phyloP scores from a whole-genome alignment of 495 filamentous ascomycete species.

The Endocarpon pusillum region DNA sequence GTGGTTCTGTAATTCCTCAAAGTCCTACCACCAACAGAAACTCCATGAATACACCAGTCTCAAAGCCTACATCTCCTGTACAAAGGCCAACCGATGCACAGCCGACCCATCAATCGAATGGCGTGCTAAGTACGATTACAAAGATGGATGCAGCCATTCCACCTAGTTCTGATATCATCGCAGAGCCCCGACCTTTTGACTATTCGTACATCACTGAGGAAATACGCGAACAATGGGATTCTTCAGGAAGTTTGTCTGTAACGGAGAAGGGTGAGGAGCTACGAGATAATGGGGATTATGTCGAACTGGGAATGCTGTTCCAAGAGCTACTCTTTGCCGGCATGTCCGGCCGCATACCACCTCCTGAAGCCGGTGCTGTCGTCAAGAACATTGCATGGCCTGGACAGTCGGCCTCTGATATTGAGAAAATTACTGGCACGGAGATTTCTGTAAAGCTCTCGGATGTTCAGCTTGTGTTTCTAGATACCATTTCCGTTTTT shows the following conservation, averaged over 20 bases:
- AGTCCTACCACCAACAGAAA: conserved; percentile 12
- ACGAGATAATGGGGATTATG: conserved; percentile 43
- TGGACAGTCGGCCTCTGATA: conserved; percentile 23
- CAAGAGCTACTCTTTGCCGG: conserved; percentile 69
- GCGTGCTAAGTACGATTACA: conserved; percentile 10
- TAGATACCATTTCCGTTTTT: conserved; percentile 64
- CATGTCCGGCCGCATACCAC: conserved; percentile 45
- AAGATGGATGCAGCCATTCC: conserved; percentile 9
- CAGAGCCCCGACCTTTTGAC: conserved; percentile 21
- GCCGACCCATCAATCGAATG: conserved; percentile 23
- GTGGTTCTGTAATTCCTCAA: conserved; percentile 21
- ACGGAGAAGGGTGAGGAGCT: conserved; percentile 32
- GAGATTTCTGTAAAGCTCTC: conserved; percentile 18
- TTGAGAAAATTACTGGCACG: conserved; percentile 12
- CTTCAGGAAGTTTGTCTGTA: conserved; percentile 27
- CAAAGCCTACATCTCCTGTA: too few relatives aligned
- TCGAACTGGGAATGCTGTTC: conserved; percentile 51
- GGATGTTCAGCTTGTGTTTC: conserved; percentile 53
- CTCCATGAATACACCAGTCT: conserved; percentile 18
- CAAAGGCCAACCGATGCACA: conserved; percentile 20
- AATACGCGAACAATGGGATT: conserved; percentile 30
- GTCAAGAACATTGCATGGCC: conserved; percentile 56
- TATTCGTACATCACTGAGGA: conserved; percentile 42
- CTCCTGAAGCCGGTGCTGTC: conserved; percentile 50
- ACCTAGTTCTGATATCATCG: conserved; percentile 15